phyloP scores from a whole-genome alignment of 2,329 filamentous ascomycete species.

The Alternaria atra region DNA sequence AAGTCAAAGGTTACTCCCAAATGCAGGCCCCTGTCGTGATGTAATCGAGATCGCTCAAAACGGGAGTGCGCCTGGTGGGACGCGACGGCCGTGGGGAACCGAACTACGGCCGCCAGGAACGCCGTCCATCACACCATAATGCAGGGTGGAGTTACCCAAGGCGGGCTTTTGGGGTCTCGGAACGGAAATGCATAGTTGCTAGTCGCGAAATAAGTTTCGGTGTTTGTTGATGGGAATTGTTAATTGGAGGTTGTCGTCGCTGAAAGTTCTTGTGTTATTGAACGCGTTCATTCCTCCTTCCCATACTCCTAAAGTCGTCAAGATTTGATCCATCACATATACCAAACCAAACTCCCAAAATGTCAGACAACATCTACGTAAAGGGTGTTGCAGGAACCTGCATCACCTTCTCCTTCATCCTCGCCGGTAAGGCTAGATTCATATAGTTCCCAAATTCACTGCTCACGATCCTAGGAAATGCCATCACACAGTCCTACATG shows the following conservation, averaged over 20 bases:
- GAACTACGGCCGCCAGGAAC: slow-evolving; percentile 16
- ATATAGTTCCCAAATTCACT: slow-evolving; percentile 7
- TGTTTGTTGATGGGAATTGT: slow-evolving; percentile 10
- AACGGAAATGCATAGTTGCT: slow-evolving; percentile 5
- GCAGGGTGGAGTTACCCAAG: slow-evolving; percentile 5
- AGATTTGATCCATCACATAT: not conserved
- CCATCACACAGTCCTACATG: slow-evolving; percentile 64
- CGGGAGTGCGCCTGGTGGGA: slow-evolving; percentile 1
- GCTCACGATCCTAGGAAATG: slow-evolving; percentile 54
- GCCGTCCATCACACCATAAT: slow-evolving; percentile 6
- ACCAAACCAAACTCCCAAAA: slow-evolving; percentile 16
- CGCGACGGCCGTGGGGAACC: slow-evolving; percentile 28
- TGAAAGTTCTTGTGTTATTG: not conserved
- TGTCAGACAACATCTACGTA: slow-evolving; percentile 46
- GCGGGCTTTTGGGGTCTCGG: slow-evolving; percentile 11
- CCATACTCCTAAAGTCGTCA: not conserved
- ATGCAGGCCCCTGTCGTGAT: slow-evolving; percentile 13
- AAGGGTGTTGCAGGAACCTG: slow-evolving; percentile 57
- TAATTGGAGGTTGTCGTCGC: slow-evolving; percentile 14
- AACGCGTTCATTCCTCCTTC: not conserved
- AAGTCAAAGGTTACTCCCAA: not conserved
- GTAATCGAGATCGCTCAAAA: slow-evolving; percentile 11
- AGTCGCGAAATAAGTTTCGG: slow-evolving; percentile 1
- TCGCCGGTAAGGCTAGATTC: slow-evolving; percentile 51
- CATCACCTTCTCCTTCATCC: slow-evolving; percentile 60